Percentiles rank a stretch among this genome's conserved stretches.
Conservation (phyloP, 2,329 filamentous ascomycete genomes). For the Trichophyton equinum region DNA sequence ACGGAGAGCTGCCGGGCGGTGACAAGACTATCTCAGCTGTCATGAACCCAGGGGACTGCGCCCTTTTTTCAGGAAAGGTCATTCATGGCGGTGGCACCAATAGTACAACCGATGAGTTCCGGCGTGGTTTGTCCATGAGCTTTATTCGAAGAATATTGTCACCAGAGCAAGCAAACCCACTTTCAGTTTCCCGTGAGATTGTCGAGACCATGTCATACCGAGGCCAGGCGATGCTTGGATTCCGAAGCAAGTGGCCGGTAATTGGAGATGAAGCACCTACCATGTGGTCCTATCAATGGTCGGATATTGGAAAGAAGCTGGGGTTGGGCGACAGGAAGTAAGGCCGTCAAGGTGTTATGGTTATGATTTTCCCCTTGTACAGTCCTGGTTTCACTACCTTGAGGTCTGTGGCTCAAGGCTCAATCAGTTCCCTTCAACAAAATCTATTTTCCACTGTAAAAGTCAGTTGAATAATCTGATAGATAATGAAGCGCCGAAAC, state of each 20-base stretch:
- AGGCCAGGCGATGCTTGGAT: neutral
- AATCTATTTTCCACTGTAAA: too few relatives aligned
- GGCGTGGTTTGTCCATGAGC: neutral
- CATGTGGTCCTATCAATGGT: neutral
- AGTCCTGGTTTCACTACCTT: too few relatives aligned
- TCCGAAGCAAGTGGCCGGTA: neutral
- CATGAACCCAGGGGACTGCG: neutral
- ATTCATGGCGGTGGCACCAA: neutral
- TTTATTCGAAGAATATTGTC: neutral
- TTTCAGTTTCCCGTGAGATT: neutral
- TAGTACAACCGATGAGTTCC: neutral
- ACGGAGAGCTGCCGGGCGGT: neutral
- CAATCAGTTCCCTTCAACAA: too few relatives aligned
- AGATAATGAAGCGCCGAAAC: too few relatives aligned
- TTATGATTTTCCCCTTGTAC: too few relatives aligned
- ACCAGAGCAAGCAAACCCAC: neutral
- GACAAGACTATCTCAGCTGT: neutral
- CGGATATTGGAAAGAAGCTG: neutral
- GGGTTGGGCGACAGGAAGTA: neutral
- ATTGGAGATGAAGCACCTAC: neutral
- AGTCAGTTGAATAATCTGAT: too few relatives aligned
- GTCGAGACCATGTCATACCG: neutral
- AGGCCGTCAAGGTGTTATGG: neutral
- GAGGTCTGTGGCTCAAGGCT: too few relatives aligned
- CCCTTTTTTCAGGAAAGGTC: neutral